Percentiles rank a stretch among this genome's conserved stretches.
These are phyloP conservation scores for Trichosporon ovoides DNA, from an alignment of 1,284 basidiomycete species.

Conservation along the genomic window DNA sequence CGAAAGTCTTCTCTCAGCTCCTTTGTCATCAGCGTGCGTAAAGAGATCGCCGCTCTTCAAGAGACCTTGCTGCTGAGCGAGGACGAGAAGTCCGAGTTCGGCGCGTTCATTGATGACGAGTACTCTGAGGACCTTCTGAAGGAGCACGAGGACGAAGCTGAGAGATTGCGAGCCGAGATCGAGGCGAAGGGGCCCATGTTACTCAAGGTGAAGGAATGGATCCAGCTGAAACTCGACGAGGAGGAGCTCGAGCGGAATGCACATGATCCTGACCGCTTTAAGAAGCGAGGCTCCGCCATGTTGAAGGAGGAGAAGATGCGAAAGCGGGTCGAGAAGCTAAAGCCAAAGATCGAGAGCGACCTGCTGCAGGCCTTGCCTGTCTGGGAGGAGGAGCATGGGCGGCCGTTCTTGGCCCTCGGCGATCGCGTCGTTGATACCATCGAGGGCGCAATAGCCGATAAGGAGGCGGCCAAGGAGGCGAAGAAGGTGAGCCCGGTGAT, in stretches of 20 bases:
- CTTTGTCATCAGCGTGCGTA: conserved; percentile 76
- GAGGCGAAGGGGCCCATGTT: conserved; percentile 71
- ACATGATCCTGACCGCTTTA: conserved; percentile 46
- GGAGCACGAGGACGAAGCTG: conserved; percentile 83
- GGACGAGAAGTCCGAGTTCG: conserved; percentile 73
- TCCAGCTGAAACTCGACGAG: conserved; percentile 84
- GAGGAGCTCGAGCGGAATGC: conserved; percentile 64
- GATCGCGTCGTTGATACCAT: conserved; percentile 75
- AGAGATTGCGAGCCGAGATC: conserved; percentile 71
- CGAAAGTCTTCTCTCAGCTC: conserved; percentile 80
- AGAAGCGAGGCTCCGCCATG: conserved; percentile 61
- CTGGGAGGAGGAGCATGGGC: conserved; percentile 78
- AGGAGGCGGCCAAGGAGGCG: conserved; percentile 68
- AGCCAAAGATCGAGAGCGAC: conserved; percentile 90
- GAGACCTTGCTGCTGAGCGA: conserved; percentile 79
- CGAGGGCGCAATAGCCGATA: conserved; percentile 60
- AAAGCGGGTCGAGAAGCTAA: conserved; percentile 89
- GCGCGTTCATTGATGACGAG: conserved; percentile 75
- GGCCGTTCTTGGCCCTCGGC: conserved; percentile 79
- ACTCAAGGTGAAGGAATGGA: conserved; percentile 75
- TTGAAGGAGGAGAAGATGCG: conserved; percentile 96
- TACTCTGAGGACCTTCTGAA: conserved; percentile 80
- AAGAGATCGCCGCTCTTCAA: conserved; percentile 77
- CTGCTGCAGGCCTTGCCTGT: conserved; percentile 69
- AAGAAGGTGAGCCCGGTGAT: conserved; percentile 49